phyloP scores from a whole-genome alignment of 2,329 filamentous ascomycete genomes.

The Pseudofabraea citricarpa region DNA sequence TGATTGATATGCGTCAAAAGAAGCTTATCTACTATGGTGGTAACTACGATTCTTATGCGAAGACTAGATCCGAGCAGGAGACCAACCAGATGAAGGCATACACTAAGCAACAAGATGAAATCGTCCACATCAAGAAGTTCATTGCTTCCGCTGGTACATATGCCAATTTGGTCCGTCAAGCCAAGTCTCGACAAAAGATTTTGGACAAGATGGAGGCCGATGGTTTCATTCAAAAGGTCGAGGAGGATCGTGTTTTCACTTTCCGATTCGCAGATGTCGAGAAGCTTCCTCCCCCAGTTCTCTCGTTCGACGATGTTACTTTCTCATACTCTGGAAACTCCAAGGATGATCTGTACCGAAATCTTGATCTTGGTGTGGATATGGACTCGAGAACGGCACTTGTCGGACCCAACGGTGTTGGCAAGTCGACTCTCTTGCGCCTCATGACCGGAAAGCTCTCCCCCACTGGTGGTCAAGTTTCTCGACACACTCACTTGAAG shows the following conservation, averaged over 20 bases:
- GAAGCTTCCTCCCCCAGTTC: constrained; percentile 95
- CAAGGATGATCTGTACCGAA: constrained; percentile 90
- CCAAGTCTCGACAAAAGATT: constrained; percentile 99
- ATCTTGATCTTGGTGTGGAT: constrained; percentile 97
- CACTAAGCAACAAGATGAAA: constrained; percentile 98
- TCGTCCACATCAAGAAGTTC: constrained; percentile 99
- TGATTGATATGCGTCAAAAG: constrained; percentile 96
- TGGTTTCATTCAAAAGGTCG: constrained; percentile 91
- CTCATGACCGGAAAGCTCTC: constrained; percentile 96
- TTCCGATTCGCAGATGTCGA: constrained; percentile 99
- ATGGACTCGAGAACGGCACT: constrained; percentile 98
- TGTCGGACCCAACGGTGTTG: constrained; percentile 97
- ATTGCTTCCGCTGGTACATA: constrained; percentile 99
- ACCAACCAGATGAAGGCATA: constrained; percentile 99
- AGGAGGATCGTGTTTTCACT: constrained; percentile 81
- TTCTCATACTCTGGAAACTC: constrained; percentile 93
- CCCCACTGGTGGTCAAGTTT: constrained; percentile 75
- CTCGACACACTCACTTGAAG: constrained; percentile 96
- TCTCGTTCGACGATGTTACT: constrained; percentile 94
- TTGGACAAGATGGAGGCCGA: constrained; percentile 99
- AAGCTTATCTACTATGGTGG: constrained; percentile 96
- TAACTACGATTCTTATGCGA: constrained; percentile 98
- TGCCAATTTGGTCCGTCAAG: constrained; percentile 97
- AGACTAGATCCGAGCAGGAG: constrained; percentile 92
- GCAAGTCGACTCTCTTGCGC: constrained; percentile 92